Evolutionary conservation across 148 eudicot species (phyloP), one percentile per base, ranked within the genome.

Genomic region (Bassia scoparia): DNA sequence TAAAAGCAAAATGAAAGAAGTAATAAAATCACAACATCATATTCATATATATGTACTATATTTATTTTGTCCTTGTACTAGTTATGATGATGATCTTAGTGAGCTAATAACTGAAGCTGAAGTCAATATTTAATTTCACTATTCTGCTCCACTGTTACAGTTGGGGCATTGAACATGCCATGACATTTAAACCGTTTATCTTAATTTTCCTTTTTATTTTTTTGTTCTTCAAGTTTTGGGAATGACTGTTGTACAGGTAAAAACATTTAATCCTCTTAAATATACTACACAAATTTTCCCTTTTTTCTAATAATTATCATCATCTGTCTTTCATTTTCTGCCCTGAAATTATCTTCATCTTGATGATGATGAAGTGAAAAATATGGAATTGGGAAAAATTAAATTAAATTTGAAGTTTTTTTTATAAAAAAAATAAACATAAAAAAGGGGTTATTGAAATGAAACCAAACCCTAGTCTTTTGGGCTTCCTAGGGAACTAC

Each of bases 111-210:
- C 59, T 69, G 61, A 41, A 71, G 48, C 46, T 63, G 74, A 65
- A 11, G 64, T 23, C 48, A 59, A 73, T 48, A 68, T 37, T 73
- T 60, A 73, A 78, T 72, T 72, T 52, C 0, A 79, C 52, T 38
- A 31, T 29, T 20, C 53, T 55, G 67, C 59, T 67, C n/a, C 14
- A 44, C 61, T 56, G 67, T 48, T 64, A 74, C 70, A 44, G 73
- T 34, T 70, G 82, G 73, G 79, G 70, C 78, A 70, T 70, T 75
- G 69, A 75, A 75, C 79, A 79, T 79, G 76, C 72, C 33, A 49
- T 27, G 29, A 62, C 78, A 79, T 79, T 79, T 74, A 79, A 73
- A 31, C 74, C 73, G 33, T 69, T 63, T 48, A 74, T 29, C 31
- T 33, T 66, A 38, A 43, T 52, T 55, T 38, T 54, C 56, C n/a